A percentile compares a stretch with the other conserved stretches of the same genome.
These are phyloP conservation scores for Sporobolomyces pararoseus DNA, from an alignment of 768 basidiomycete species.

Conservation along the genomic window DNA sequence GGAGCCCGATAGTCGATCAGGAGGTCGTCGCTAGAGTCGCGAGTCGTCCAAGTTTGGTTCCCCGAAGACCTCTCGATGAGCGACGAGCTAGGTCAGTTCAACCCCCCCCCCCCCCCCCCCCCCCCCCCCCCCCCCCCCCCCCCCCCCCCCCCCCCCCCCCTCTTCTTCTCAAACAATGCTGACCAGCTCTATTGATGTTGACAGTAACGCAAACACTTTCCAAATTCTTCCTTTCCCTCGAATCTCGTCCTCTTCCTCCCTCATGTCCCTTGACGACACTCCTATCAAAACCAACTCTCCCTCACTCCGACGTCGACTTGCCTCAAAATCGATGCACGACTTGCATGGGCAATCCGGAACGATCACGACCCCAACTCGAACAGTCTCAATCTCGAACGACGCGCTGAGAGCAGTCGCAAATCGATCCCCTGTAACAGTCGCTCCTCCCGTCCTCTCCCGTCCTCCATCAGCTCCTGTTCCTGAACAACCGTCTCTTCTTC, in stretches of 20 bases:
- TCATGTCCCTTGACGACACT: slow-evolving; percentile 44
- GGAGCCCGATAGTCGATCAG: slow-evolving; percentile 14
- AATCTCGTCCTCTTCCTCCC: slow-evolving; percentile 30
- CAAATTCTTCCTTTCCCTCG: slow-evolving; percentile 32
- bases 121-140: no score
- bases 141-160: no score
- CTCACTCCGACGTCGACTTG: slow-evolving; percentile 30
- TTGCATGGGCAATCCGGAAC: slow-evolving; percentile 11
- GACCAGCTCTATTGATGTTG: neutral
- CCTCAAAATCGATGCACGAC: slow-evolving; percentile 40
- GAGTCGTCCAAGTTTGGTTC: slow-evolving; percentile 45
- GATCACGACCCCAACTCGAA: slow-evolving; percentile 11
- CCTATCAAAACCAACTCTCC: slow-evolving; percentile 33
- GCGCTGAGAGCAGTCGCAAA: slow-evolving; percentile 23
- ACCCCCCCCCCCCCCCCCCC: no score
- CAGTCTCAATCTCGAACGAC: slow-evolving; percentile 35
- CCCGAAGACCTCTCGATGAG: slow-evolving; percentile 43
- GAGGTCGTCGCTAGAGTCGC: slow-evolving; percentile 43
- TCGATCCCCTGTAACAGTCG: slow-evolving; percentile 7
- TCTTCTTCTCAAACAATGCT: neutral
- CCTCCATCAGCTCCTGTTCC: slow-evolving; percentile 10
- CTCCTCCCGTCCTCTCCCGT: slow-evolving; percentile 6
- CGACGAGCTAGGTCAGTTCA: slow-evolving; percentile 40
- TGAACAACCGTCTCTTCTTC: neutral
- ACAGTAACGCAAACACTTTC: slow-evolving; percentile 10